Evolutionary conservation across 192 early-diverging fungal species (phyloP).

Genomic region (Haplosporangium gracile): DNA sequence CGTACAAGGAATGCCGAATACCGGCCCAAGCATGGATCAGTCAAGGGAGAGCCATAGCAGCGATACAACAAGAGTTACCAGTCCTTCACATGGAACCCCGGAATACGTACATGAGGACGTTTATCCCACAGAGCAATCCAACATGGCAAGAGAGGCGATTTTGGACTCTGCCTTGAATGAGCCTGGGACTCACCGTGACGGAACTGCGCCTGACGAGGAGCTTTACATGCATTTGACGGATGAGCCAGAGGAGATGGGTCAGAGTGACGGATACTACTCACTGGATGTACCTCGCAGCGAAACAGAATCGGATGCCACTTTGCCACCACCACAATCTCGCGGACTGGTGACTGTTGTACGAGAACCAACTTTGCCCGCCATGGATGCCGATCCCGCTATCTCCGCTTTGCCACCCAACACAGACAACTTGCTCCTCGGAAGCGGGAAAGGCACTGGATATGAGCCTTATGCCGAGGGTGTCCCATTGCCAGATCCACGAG

Average conservation of each 20-base stretch:
- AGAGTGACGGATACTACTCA: background rate
- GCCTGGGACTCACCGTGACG: conserved; percentile 12
- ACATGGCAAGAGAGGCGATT: background rate
- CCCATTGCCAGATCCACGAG: background rate
- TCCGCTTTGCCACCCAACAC: background rate
- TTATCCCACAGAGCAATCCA: background rate
- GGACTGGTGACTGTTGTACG: background rate
- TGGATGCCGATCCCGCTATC: background rate
- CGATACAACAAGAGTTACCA: conserved; percentile 8
- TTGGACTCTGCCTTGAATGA: background rate
- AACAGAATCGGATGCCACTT: background rate
- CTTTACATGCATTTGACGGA: background rate
- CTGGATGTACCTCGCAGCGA: background rate
- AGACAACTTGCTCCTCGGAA: conserved; percentile 25
- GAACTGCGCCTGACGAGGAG: conserved; percentile 32
- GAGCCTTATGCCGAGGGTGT: conserved; percentile 27
- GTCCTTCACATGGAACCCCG: background rate
- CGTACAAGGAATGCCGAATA: background rate
- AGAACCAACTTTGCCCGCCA: conserved; percentile 6
- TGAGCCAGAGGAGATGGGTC: conserved; percentile 20
- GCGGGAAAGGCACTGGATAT: conserved; percentile 17
- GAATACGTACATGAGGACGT: background rate
- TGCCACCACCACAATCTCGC: background rate
- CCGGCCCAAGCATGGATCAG: background rate
- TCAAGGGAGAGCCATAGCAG: conserved; percentile 9